Percentiles rank a stretch among this genome's conserved stretches.
phyloP scores from a whole-genome alignment of 176 grass and related monocot genomes.

The Aegilops umbellulata region DNA sequence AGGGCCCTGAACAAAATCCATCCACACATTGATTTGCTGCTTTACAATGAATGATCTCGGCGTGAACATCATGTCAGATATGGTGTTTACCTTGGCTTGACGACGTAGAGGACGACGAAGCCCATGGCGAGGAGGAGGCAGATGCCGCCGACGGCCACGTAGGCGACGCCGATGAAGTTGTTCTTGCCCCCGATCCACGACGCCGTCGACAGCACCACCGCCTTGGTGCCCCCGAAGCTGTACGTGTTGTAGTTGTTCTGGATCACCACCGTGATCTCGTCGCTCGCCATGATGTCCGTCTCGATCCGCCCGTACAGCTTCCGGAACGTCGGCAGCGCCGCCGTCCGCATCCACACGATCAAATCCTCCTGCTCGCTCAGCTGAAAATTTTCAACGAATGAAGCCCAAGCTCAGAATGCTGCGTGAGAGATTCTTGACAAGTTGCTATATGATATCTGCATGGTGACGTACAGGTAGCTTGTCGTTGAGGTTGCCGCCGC shows the following conservation, averaged over 20 bases:
- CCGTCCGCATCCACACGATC: slow-evolving; percentile 93
- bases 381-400: slow-evolving; percentile 27
- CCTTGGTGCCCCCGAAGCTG: slow-evolving; percentile 80
- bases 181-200: slow-evolving; percentile 90
- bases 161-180: slow-evolving; percentile 76
- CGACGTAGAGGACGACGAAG: slow-evolving; percentile 63
- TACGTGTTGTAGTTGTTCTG: slow-evolving; percentile 98
- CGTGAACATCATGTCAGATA: too few relatives aligned
- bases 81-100: slow-evolving; percentile 48
- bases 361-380: slow-evolving; percentile 87
- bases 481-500: slow-evolving; percentile 64
- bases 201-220: slow-evolving; percentile 80
- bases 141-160: slow-evolving; percentile 61
- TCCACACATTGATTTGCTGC: neutral
- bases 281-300: slow-evolving; percentile 55
- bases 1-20: slow-evolving; percentile 52
- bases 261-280: slow-evolving; percentile 74
- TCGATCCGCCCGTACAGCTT: slow-evolving; percentile 93
- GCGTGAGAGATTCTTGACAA: too few relatives aligned
- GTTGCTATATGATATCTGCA: too few relatives aligned
- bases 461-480: slow-evolving; percentile 50
- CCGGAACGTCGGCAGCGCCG: slow-evolving; percentile 74
- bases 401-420: neutral
- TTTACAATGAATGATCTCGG: neutral
- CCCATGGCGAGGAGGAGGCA: slow-evolving; percentile 62